phyloP scores from a whole-genome alignment of 2,329 filamentous ascomycete species.

The Diaporthe ilicicola region DNA sequence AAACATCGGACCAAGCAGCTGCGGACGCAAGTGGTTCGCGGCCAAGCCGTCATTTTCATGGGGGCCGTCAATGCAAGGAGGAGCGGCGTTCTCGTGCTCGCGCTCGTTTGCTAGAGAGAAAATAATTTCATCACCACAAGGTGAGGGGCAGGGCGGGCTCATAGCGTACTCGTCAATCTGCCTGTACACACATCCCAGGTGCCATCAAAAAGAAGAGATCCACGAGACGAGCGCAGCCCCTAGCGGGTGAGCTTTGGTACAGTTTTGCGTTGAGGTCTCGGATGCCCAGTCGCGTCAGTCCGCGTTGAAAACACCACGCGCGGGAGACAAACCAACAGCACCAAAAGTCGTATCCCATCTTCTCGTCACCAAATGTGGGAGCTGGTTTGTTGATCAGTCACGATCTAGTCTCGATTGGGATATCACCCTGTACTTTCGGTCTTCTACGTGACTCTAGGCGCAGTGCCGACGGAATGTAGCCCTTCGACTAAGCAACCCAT shows the following conservation, averaged over 20 bases:
- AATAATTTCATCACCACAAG: too few relatives aligned
- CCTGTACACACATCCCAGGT: not conserved
- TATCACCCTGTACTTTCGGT: not conserved
- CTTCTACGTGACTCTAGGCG: not conserved
- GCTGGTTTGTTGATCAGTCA: too few relatives aligned
- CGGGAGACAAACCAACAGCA: not conserved
- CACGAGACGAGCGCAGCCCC: not conserved
- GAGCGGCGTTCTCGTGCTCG: not conserved
- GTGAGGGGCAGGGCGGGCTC: not conserved
- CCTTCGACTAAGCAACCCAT: not conserved
- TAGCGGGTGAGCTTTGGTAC: not conserved
- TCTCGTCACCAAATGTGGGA: not conserved
- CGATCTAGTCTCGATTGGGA: not conserved
- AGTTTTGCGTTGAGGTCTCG: not conserved
- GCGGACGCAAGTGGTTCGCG: not conserved
- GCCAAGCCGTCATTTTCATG: not conserved
- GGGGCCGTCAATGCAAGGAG: not conserved
- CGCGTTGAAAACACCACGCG: not conserved
- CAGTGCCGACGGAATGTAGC: not conserved
- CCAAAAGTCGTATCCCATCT: not conserved
- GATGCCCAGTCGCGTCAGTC: not conserved
- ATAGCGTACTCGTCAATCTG: not conserved
- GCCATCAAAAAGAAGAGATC: not conserved
- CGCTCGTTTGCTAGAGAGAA: not conserved
- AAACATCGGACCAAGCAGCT: conserved; percentile 13